Conservation (phyloP, 805 yeast species). For the Candida tibetensis region DNA sequence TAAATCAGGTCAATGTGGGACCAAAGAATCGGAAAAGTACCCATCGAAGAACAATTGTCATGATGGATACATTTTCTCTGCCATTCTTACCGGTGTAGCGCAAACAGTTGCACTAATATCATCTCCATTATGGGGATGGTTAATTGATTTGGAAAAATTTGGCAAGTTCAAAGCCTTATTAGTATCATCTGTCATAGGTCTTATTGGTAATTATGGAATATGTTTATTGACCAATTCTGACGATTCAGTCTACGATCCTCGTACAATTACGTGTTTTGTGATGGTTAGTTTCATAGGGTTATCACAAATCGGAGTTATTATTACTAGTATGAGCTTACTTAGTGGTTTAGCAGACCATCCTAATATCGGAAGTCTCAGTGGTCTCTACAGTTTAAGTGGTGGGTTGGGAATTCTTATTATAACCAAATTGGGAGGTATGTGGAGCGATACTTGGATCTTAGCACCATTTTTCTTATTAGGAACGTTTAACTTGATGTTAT, state of each 20-base stretch:
- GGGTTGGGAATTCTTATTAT: constrained; percentile 63
- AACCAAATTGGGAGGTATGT: constrained; percentile 58
- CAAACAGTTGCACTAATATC: constrained; percentile 54
- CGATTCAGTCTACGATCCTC: constrained; percentile 30
- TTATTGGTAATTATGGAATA: constrained; percentile 38
- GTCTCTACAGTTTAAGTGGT: constrained; percentile 66
- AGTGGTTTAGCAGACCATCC: constrained; percentile 34
- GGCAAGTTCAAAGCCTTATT: constrained; percentile 31
- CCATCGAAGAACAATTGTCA: constrained; percentile 44
- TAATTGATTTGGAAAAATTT: constrained; percentile 43
- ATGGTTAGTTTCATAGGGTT: constrained; percentile 48
- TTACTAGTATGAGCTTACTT: constrained; percentile 61
- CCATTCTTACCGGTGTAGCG: constrained; percentile 66
- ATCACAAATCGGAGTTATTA: constrained; percentile 60
- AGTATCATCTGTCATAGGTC: constrained; percentile 42
- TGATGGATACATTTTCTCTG: constrained; percentile 63
- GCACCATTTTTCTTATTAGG: constrained; percentile 60
- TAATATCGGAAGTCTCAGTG: constrained; percentile 63
- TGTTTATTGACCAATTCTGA: constrained; percentile 16
- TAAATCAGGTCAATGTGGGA: constrained; percentile 47
- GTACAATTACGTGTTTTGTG: constrained; percentile 36
- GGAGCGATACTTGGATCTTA: constrained; percentile 55
- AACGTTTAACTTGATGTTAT: constrained; percentile 28
- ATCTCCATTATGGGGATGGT: constrained; percentile 63
- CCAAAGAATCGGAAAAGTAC: constrained; percentile 9